These are phyloP conservation scores for Boletus edulis DNA, from an alignment of 768 basidiomycete species.

Conservation along the genomic window DNA sequence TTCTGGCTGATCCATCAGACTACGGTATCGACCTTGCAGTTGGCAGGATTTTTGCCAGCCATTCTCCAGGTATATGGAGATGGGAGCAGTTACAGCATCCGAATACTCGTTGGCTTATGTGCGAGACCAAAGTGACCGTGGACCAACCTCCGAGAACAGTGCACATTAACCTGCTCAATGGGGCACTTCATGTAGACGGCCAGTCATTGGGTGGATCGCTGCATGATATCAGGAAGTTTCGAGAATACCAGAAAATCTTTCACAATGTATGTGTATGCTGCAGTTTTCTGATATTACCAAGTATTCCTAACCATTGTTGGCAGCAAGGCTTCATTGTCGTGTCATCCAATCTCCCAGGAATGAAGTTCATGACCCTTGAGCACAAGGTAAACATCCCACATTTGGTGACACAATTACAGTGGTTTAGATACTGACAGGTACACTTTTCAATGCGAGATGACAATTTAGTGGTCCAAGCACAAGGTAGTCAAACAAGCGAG, in stretches of 20 bases:
- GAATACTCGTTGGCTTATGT: conserved; percentile 15
- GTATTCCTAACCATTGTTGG: no score
- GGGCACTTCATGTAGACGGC: conserved; percentile 17
- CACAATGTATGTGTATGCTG: not conserved
- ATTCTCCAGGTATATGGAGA: conserved; percentile 3
- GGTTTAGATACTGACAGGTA: conserved; percentile 4
- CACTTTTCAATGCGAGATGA: conserved; percentile 8
- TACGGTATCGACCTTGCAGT: conserved; percentile 15
- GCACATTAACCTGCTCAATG: conserved; percentile 15
- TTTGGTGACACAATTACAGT: not conserved
- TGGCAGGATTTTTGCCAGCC: not conserved
- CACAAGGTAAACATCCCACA: conserved; percentile 1
- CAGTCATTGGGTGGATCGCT: conserved; percentile 12
- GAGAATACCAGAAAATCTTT: conserved; percentile 1
- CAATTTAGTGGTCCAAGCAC: conserved; percentile 8
- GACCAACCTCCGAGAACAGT: not conserved
- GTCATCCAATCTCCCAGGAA: not conserved
- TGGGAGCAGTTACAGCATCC: conserved; percentile 6
- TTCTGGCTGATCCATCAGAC: not conserved
- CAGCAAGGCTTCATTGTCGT: not conserved
- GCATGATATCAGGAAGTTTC: not conserved
- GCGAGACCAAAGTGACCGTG: not conserved
- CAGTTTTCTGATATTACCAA: not conserved
- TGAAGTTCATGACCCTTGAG: not conserved
- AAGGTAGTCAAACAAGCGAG: not conserved